These are phyloP conservation scores for Curvularia lunata DNA, from an alignment of 2,329 filamentous ascomycete species.

Conservation along the genomic window DNA sequence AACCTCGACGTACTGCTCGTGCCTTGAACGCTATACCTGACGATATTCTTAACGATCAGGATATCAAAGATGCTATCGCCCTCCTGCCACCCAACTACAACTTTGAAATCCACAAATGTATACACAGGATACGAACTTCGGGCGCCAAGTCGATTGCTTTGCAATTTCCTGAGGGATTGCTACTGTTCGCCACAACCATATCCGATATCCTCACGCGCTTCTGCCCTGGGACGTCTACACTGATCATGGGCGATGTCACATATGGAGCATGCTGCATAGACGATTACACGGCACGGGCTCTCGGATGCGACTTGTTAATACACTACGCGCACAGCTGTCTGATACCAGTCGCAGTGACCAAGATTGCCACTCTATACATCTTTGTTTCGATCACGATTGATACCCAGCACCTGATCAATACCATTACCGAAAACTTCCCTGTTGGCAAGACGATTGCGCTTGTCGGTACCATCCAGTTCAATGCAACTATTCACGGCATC, in stretches of 20 bases:
- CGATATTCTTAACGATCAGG: slow-evolving; percentile 82
- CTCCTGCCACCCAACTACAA: slow-evolving; percentile 95
- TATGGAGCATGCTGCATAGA: slow-evolving; percentile 99
- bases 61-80: slow-evolving; percentile 84
- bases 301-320: slow-evolving; percentile 92
- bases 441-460: slow-evolving; percentile 86
- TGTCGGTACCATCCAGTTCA: slow-evolving; percentile 98
- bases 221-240: slow-evolving; percentile 86
- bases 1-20: slow-evolving; percentile 74
- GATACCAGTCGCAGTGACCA: slow-evolving; percentile 94
- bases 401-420: slow-evolving; percentile 81
- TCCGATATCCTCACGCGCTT: slow-evolving; percentile 96
- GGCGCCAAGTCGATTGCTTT: slow-evolving; percentile 83
- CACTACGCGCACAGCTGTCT: slow-evolving; percentile 98
- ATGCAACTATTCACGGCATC: slow-evolving; percentile 91
- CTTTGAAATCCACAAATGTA: slow-evolving; percentile 98
- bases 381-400: slow-evolving; percentile 99
- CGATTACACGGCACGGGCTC: slow-evolving; percentile 92
- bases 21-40: slow-evolving; percentile 90
- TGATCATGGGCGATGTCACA: slow-evolving; percentile 99
- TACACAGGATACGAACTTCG: slow-evolving; percentile 85
- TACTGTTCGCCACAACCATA: slow-evolving; percentile 96
- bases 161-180: slow-evolving; percentile 95
- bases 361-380: slow-evolving; percentile 96
- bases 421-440: slow-evolving; percentile 86